Evolutionary conservation across 169 alveolate species (phyloP).

Genomic region (Sarcocystis neurona): DNA sequence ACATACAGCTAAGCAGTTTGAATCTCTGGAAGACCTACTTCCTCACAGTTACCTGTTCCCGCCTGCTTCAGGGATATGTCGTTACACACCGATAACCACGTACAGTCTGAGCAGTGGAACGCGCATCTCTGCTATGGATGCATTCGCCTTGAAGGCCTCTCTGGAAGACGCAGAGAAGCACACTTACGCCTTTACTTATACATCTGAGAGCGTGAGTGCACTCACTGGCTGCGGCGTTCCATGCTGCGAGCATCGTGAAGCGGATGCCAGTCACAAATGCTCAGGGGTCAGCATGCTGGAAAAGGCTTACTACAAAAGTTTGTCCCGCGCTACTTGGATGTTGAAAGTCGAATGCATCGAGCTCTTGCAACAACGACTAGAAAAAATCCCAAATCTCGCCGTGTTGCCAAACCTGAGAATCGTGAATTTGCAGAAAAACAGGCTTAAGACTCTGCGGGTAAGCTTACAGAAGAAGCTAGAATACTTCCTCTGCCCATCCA

Average conservation of each 20-base stretch:
- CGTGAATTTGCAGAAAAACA: constrained; percentile 47
- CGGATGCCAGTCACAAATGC: background rate
- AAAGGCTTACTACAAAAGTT: background rate
- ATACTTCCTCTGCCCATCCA: background rate
- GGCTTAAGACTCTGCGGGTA: constrained; percentile 48
- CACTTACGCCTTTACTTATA: background rate
- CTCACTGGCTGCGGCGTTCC: background rate
- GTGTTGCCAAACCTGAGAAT: constrained; percentile 28
- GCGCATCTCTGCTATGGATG: background rate
- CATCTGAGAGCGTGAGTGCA: background rate
- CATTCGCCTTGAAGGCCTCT: background rate
- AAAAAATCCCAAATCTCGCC: constrained; percentile 26
- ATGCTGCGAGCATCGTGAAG: background rate
- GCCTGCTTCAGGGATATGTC: background rate
- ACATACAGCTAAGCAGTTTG: too few relatives aligned
- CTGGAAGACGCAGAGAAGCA: background rate
- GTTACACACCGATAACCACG: constrained; percentile 15
- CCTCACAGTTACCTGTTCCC: constrained; percentile 3
- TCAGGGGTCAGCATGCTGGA: background rate
- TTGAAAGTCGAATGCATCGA: constrained; percentile 39
- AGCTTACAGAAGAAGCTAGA: background rate
- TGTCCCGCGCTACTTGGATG: constrained; percentile 51
- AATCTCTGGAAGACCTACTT: background rate
- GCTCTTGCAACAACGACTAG: constrained; percentile 37
- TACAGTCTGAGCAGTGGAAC: background rate